Percentiles rank a stretch among this genome's conserved stretches.
Conservation (phyloP, 768 basidiomycete species). For the Boletus vermiculosoides region DNA sequence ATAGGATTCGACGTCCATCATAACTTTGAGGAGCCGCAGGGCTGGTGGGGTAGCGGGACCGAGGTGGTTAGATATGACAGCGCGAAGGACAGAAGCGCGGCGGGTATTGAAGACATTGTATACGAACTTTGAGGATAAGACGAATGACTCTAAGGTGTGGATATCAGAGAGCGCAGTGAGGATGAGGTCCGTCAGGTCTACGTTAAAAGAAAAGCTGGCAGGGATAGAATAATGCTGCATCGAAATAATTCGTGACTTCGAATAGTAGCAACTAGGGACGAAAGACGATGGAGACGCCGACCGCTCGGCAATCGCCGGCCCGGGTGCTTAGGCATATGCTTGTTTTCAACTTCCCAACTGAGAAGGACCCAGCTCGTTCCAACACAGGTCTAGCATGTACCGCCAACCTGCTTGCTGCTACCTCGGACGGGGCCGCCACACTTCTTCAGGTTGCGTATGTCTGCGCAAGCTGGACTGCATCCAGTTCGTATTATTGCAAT, state of each 20-base stretch:
- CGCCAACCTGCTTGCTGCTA: no score
- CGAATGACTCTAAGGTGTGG: slow-evolving; percentile 8
- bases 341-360: no score
- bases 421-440: no score
- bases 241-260: neutral
- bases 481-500: no score
- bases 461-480: no score
- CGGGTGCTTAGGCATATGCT: no score
- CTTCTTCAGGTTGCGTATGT: no score
- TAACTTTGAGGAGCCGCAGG: slow-evolving; percentile 18
- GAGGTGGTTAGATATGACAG: slow-evolving; percentile 17
- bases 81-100: slow-evolving; percentile 12
- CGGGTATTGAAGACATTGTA: slow-evolving; percentile 13
- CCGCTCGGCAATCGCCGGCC: no score
- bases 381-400: no score
- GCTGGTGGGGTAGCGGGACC: slow-evolving; percentile 7
- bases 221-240: neutral
- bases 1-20: slow-evolving; percentile 11
- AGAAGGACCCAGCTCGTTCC: no score
- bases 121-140: slow-evolving; percentile 19
- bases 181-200: slow-evolving; percentile 12
- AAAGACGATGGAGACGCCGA: no score
- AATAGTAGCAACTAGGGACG: no score
- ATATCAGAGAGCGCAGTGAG: slow-evolving; percentile 12
- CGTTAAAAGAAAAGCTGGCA: slow-evolving; percentile 7